Base-by-base conservation (phyloP, 805 yeast genomes). In the Teunomyces lycoperdinae region DNA sequence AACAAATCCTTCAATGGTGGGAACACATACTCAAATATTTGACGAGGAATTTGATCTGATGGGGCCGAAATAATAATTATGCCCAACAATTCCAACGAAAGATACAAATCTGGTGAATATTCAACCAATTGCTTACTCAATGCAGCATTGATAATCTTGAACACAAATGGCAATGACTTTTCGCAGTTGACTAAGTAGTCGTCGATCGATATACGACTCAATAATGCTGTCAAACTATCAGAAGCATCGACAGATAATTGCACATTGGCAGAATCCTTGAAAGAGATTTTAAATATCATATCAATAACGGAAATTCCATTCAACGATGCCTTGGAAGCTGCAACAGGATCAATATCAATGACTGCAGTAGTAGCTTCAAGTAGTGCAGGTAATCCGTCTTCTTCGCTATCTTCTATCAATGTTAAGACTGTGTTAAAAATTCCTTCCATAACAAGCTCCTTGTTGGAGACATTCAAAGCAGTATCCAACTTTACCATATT, bases 301-400 rank as follows among this genome's bases (percentile, higher is more conserved):
- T 76, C 75, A 5, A 87, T 69, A 7, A 85, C 67, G n/a, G 56
- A 71, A 4, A 56, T 48, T 1, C 52, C 54, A 5, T 47, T 47
- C 2, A 28, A 3, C 6, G 46, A 17, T 3, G 44, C 55, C 6
- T 50, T 55, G 5, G 66, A 54, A 5, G 75, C 71, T 20, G 46
- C 47, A 2, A 28, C 28, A 8, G 61, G 62, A 47, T 66, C 63
- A 14, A 71, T 58, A 42, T 74, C 71, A 34, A 87, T 77, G 1
- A 83, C 78, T 2, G 77, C 73, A 1, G 83, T 73, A n/a, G 87
- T 64, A 0, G 86, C 78, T 60, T 90, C 96, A 9, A 87, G 74
- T 36, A 91, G 64, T 42, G 86, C 74, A 1, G 90, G 79, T 31
- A 87, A 81, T 0, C 96, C 79, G 57, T 91, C 98, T 41, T 89